phyloP scores from a whole-genome alignment of 2,329 filamentous ascomycete genomes.

The Cadophora sp. region DNA sequence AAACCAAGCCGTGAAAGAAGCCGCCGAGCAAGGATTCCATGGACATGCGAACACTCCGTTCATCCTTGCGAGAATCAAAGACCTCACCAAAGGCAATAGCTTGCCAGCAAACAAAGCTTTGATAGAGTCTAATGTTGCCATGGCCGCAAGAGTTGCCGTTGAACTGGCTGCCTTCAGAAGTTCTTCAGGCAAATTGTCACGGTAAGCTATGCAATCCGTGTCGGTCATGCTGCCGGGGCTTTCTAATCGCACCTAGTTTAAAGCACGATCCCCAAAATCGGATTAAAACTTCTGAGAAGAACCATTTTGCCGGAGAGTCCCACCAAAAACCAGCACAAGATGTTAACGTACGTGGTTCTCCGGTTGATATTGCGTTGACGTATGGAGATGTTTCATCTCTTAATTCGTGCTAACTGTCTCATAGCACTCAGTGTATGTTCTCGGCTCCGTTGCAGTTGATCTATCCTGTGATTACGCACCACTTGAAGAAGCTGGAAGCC shows the following conservation, averaged over 20 bases:
- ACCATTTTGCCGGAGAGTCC: background rate
- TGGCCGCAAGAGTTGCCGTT: slow-evolving; percentile 69
- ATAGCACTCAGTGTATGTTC: slow-evolving; percentile 69
- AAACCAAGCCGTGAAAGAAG: slow-evolving; percentile 59
- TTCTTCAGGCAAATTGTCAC: background rate
- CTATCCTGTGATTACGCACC: slow-evolving; percentile 78
- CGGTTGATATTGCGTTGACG: background rate
- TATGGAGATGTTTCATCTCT: background rate
- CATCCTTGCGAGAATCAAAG: slow-evolving; percentile 70
- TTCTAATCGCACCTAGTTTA: background rate
- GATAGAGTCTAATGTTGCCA: slow-evolving; percentile 69
- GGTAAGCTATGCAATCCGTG: background rate
- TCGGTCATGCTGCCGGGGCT: too few species aligned
- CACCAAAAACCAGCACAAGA: background rate
- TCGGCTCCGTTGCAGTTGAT: slow-evolving; percentile 90
- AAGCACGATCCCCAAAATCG: background rate
- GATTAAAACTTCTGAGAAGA: background rate
- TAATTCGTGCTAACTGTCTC: background rate
- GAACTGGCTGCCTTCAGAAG: slow-evolving; percentile 46
- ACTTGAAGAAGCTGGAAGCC: slow-evolving; percentile 49
- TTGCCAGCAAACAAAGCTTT: slow-evolving; percentile 69
- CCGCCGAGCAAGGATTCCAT: slow-evolving; percentile 58
- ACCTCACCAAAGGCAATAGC: slow-evolving; percentile 68
- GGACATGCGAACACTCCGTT: slow-evolving; percentile 76
- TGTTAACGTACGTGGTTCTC: background rate